Percentiles rank a stretch among this genome's conserved stretches.
Conservation (phyloP, 176 grass and related monocot species). For the Olyra latifolia region DNA sequence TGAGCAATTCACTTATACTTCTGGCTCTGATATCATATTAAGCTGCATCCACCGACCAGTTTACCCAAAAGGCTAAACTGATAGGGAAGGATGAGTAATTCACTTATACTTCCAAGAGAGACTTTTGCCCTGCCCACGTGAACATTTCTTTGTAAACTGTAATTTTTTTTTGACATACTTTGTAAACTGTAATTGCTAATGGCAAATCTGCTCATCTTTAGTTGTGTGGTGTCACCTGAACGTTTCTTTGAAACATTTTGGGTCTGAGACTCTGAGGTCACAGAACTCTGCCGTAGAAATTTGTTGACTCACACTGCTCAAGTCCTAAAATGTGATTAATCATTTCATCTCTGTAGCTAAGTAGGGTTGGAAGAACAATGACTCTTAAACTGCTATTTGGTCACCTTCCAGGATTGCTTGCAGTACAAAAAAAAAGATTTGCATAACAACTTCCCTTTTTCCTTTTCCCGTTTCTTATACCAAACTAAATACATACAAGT, state of each 20-base stretch:
- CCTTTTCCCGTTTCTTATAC: not conserved
- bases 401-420: not conserved
- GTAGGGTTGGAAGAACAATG: not conserved
- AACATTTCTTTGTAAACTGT: not conserved
- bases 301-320: not conserved
- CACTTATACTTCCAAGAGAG: too few relatives aligned
- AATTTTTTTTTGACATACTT: too few relatives aligned
- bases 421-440: slow-evolving; percentile 5
- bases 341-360: not conserved
- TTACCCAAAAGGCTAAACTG: too few relatives aligned
- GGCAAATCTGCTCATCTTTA: not conserved
- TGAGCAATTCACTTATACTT: too few relatives aligned
- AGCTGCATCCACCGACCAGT: too few relatives aligned
- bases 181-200: not conserved
- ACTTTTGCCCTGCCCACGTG: not conserved
- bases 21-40: too few relatives aligned
- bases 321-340: not conserved
- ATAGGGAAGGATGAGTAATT: too few relatives aligned
- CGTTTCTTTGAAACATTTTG: not conserved
- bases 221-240: not conserved
- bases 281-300: not conserved
- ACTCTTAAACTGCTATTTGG: not conserved
- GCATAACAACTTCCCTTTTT: not conserved
- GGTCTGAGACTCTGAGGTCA: not conserved
- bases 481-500: not conserved